Percentiles rank a stretch among this genome's conserved stretches.
phyloP scores from a whole-genome alignment of 2,329 filamentous ascomycete genomes.

The Pestalotiopsis sp. region DNA sequence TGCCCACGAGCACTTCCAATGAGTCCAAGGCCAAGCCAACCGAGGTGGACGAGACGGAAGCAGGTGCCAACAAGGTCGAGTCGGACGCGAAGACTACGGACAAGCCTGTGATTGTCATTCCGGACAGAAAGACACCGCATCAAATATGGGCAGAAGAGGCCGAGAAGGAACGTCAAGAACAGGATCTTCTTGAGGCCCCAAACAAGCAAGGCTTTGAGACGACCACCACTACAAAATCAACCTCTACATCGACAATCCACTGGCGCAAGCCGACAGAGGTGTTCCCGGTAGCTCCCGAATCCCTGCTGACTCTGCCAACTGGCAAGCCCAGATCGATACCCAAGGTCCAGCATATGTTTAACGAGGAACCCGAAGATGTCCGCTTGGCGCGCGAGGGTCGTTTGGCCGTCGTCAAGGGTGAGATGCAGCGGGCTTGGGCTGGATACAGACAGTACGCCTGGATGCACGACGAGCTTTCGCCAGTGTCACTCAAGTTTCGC shows the following conservation, averaged over 20 bases:
- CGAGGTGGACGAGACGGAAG: constrained; percentile 6
- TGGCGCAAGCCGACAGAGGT: constrained; percentile 78
- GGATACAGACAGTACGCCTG: constrained; percentile 82
- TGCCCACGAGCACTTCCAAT: constrained; percentile 18
- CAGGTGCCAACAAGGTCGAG: constrained; percentile 27
- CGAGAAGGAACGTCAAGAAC: constrained; percentile 23
- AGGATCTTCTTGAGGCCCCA: constrained; percentile 13
- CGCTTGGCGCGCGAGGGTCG: constrained; percentile 67
- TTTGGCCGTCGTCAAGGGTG: constrained; percentile 68
- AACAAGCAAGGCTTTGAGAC: constrained; percentile 17
- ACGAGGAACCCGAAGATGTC: constrained; percentile 61
- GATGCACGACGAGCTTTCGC: constrained; percentile 83
- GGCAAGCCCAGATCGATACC: constrained; percentile 72
- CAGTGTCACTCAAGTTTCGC: constrained; percentile 66
- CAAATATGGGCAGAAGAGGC: constrained; percentile 21
- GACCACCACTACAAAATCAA: constrained; percentile 22
- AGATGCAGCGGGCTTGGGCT: constrained; percentile 78
- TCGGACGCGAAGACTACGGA: constrained; percentile 27
- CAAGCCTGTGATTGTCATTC: constrained; percentile 29
- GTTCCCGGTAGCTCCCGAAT: constrained; percentile 74
- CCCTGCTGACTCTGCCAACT: constrained; percentile 76
- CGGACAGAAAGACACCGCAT: constrained; percentile 33
- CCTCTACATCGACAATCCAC: constrained; percentile 48
- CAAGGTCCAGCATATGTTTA: constrained; percentile 75
- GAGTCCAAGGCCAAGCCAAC: constrained; percentile 16